Evolutionary conservation across 331 rosid genomes (phyloP).

Genomic region (Pyrus hybrid): DNA sequence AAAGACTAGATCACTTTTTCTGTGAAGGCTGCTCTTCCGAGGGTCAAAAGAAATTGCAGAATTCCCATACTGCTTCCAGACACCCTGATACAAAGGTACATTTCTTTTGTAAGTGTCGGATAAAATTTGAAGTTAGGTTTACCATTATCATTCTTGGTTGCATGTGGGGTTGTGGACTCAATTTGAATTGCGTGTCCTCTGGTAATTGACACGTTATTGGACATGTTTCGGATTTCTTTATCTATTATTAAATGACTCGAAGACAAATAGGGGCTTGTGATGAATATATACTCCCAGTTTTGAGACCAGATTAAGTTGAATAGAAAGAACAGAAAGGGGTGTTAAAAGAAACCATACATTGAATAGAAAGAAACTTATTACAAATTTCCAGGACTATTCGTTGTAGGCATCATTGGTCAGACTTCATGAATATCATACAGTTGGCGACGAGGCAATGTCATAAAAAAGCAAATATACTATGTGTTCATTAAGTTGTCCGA

Average conservation of each 20-base stretch:
- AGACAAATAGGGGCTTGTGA: neutral
- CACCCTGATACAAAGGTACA: constrained; percentile 75
- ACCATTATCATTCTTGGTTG: neutral
- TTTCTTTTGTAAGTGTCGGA: neutral
- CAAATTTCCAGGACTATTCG: neutral
- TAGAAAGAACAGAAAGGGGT: neutral
- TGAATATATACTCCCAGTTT: neutral
- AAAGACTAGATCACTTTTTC: constrained; percentile 82
- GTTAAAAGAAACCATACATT: neutral
- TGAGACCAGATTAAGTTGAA: neutral
- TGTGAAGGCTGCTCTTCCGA: constrained; percentile 90
- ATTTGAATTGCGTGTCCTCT: constrained; percentile 5
- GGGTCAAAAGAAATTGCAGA: constrained; percentile 84
- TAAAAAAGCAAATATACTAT: neutral
- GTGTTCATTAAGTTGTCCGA: neutral
- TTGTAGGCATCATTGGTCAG: neutral
- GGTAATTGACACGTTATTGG: neutral
- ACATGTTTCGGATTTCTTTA: neutral
- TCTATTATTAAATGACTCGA: neutral
- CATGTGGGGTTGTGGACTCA: neutral
- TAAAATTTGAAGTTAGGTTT: neutral
- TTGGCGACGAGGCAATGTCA: neutral
- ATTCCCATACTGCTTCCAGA: constrained; percentile 60
- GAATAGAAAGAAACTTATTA: neutral
- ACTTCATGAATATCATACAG: neutral